Conservation (phyloP, 1,139 yeast genomes). For the Petasospora fabianii region DNA sequence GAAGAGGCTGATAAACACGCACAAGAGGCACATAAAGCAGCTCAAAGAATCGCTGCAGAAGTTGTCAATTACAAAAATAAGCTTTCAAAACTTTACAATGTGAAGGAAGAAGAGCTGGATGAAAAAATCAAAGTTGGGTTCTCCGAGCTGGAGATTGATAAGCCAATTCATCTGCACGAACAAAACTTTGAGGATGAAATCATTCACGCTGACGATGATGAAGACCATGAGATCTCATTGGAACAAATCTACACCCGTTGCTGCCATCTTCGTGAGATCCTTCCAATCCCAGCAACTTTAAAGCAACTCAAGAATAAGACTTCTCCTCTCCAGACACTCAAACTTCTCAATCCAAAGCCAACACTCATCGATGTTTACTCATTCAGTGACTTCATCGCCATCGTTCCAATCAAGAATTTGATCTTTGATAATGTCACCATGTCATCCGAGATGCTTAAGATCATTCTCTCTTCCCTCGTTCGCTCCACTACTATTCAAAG, state of each 20-base stretch:
- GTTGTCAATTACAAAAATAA: conserved; percentile 41
- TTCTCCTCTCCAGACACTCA: conserved; percentile 71
- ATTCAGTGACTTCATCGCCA: conserved; percentile 81
- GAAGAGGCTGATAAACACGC: conserved; percentile 69
- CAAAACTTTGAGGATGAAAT: conserved; percentile 43
- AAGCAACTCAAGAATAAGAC: conserved; percentile 77
- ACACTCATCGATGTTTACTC: conserved; percentile 86
- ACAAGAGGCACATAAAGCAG: conserved; percentile 69
- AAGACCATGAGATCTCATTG: conserved; percentile 41
- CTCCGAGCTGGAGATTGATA: conserved; percentile 43
- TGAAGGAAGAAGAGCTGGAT: conserved; percentile 26
- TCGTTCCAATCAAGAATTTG: conserved; percentile 75
- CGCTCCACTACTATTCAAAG: conserved; percentile 60
- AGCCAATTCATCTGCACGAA: conserved; percentile 68
- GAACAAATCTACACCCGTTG: conserved; percentile 85
- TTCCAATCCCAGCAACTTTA: conserved; percentile 89
- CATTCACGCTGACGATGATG: conserved; percentile 16
- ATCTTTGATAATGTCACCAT: conserved; percentile 81
- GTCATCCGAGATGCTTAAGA: conserved; percentile 75
- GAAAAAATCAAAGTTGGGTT: conserved; percentile 26
- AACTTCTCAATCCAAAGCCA: conserved; percentile 85
- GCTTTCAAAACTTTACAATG: conserved; percentile 8
- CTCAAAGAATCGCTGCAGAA: conserved; percentile 63
- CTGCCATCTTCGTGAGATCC: conserved; percentile 86
- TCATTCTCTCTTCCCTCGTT: conserved; percentile 60